Percentiles rank a stretch among this genome's conserved stretches.
These are phyloP conservation scores for Spathaspora girioi DNA, from an alignment of 805 yeast species.

Conservation along the genomic window DNA sequence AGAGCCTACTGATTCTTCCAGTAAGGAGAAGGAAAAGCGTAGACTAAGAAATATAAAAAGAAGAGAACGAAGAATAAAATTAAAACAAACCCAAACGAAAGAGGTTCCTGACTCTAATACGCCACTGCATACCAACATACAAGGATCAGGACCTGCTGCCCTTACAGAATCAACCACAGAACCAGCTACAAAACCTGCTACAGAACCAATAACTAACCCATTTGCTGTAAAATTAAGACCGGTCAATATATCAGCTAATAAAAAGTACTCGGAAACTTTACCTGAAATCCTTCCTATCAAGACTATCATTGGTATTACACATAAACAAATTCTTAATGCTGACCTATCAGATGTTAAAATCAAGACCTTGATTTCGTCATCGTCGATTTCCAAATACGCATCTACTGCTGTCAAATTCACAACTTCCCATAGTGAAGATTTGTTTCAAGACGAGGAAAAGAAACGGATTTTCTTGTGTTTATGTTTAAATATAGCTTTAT, in stretches of 20 bases:
- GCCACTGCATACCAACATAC: background rate
- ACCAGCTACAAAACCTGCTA: background rate
- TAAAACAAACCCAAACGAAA: background rate
- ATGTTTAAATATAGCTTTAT: constrained; percentile 32
- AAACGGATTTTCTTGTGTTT: constrained; percentile 23
- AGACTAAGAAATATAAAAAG: constrained; percentile 13
- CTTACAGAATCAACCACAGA: background rate
- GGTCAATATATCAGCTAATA: constrained; percentile 15
- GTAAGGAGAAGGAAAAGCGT: constrained; percentile 13
- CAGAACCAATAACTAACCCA: constrained; percentile 10
- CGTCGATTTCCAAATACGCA: constrained; percentile 26
- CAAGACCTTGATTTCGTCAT: constrained; percentile 31
- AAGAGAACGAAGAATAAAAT: constrained; percentile 13
- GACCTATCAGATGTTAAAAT: constrained; percentile 33
- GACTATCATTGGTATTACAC: constrained; percentile 35
- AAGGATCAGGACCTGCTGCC: background rate
- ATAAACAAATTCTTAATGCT: constrained; percentile 29
- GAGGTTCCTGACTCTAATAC: background rate
- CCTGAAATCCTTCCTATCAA: constrained; percentile 31
- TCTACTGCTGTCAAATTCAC: constrained; percentile 23
- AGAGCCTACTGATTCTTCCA: background rate
- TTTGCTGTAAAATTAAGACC: constrained; percentile 23
- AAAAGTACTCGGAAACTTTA: constrained; percentile 22
- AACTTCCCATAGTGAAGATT: constrained; percentile 18
- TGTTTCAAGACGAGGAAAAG: constrained; percentile 19